phyloP scores from a whole-genome alignment of 306 rosid genomes.

The Neltuma alba region DNA sequence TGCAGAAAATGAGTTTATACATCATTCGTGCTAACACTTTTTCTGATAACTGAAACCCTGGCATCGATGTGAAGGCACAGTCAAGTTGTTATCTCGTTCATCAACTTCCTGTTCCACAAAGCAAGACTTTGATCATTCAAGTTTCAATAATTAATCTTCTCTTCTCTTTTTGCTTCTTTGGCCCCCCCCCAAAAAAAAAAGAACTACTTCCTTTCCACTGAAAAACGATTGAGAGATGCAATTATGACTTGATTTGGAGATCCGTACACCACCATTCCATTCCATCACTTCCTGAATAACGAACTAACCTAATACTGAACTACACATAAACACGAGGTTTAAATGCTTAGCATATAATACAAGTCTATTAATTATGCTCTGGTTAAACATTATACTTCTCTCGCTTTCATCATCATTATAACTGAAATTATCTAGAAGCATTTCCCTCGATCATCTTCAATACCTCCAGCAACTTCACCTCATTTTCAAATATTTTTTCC shows the following conservation, averaged over 20 bases:
- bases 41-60: not conserved
- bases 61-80: not conserved
- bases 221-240: not conserved
- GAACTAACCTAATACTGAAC: not conserved
- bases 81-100: not conserved
- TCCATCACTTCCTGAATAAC: constrained; percentile 10
- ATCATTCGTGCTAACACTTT: not conserved
- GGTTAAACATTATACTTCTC: not conserved
- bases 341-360: constrained; percentile 44
- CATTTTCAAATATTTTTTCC: too few species aligned
- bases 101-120: not conserved
- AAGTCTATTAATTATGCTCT: not conserved
- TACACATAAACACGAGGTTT: constrained; percentile 19
- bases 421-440: constrained; percentile 11
- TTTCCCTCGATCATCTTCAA: not conserved
- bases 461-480: not conserved
- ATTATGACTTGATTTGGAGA: too few species aligned
- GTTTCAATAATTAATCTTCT: not conserved
- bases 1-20: too few species aligned
- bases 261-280: not conserved
- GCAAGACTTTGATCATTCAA: not conserved
- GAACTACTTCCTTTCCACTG: not conserved
- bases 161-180: not conserved
- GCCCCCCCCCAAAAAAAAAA: too few species aligned
- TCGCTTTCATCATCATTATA: constrained; percentile 25